Percentiles rank a stretch among this genome's conserved stretches.
Conservation (phyloP, 352 stramenopile species). For the Thalassiosira hispida region DNA sequence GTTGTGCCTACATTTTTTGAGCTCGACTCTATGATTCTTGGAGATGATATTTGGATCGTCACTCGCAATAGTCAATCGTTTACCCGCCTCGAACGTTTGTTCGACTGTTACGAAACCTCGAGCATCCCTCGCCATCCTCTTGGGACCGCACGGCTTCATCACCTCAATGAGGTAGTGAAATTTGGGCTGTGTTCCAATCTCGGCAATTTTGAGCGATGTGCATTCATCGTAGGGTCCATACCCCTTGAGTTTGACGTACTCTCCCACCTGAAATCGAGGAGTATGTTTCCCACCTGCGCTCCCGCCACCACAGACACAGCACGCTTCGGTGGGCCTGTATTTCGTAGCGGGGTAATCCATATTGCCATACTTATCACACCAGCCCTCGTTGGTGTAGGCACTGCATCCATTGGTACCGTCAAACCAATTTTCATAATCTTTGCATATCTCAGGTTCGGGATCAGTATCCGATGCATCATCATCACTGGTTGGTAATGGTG, state of each 20-base stretch:
- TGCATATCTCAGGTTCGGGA: constrained; percentile 12
- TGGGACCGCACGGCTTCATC: constrained; percentile 21
- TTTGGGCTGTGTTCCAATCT: neutral
- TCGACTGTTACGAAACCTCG: neutral
- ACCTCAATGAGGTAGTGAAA: constrained; percentile 37
- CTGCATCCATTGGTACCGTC: constrained; percentile 47
- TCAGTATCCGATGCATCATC: neutral
- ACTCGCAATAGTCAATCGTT: neutral
- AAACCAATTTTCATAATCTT: constrained; percentile 27
- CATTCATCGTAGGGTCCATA: constrained; percentile 1
- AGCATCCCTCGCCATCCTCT: neutral
- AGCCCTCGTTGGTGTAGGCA: constrained; percentile 28
- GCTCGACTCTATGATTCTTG: constrained; percentile 34
- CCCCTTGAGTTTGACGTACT: constrained; percentile 26
- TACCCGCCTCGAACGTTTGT: constrained; percentile 14
- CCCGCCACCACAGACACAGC: constrained; percentile 44
- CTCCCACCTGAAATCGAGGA: constrained; percentile 30
- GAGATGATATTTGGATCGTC: constrained; percentile 27
- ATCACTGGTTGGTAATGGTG: constrained; percentile 1
- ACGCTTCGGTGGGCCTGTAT: constrained; percentile 36
- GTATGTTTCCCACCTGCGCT: constrained; percentile 19
- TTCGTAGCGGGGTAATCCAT: neutral
- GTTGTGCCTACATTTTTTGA: constrained; percentile 42
- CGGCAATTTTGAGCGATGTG: constrained; percentile 19
- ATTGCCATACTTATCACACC: constrained; percentile 27